phyloP scores from a whole-genome alignment of 306 rosid species.

The Malus asiatica region DNA sequence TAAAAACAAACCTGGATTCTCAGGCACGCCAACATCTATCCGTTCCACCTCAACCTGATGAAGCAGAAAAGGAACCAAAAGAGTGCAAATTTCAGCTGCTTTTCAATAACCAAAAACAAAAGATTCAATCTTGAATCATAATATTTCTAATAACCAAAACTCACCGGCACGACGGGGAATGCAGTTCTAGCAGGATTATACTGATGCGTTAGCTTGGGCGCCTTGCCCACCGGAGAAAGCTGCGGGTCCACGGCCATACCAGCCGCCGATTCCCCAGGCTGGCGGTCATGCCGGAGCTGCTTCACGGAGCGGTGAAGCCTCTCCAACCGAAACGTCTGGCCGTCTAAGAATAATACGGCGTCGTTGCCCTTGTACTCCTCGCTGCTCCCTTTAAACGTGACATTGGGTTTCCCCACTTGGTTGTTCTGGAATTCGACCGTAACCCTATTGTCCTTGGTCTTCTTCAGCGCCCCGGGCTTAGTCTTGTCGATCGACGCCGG shows the following conservation, averaged over 20 bases:
- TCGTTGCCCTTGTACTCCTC: constrained; percentile 84
- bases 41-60: constrained; percentile 87
- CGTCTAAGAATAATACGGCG: constrained; percentile 83
- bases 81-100: not conserved
- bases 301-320: constrained; percentile 73
- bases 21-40: constrained; percentile 71
- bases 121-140: not conserved
- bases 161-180: constrained; percentile 53
- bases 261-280: constrained; percentile 64
- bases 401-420: constrained; percentile 82
- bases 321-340: constrained; percentile 65
- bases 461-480: constrained; percentile 60
- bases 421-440: constrained; percentile 84
- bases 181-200: constrained; percentile 25
- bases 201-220: constrained; percentile 27
- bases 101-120: not conserved
- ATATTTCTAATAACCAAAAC: not conserved
- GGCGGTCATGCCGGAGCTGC: constrained; percentile 73
- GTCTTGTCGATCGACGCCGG: constrained; percentile 89
- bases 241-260: constrained; percentile 41
- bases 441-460: constrained; percentile 78
- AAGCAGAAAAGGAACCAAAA: not conserved
- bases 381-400: constrained; percentile 76
- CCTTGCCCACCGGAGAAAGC: constrained; percentile 61
- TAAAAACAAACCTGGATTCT: constrained; percentile 46